These are phyloP conservation scores for Mycena albidolilacea DNA, from an alignment of 768 basidiomycete genomes.

Conservation along the genomic window DNA sequence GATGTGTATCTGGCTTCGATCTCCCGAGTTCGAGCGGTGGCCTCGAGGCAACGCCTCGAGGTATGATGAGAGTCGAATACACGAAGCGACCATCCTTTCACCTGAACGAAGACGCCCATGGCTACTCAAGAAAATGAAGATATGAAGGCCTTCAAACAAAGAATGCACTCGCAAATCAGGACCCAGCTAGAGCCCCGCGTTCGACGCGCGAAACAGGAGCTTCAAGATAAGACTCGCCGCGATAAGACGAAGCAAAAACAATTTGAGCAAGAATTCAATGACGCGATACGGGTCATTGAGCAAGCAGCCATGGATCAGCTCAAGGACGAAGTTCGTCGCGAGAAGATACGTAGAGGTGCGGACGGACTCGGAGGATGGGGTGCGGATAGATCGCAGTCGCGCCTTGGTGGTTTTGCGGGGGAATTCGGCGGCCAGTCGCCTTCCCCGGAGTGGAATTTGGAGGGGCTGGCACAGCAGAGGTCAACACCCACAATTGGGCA, in stretches of 20 bases:
- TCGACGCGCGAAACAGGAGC: conserved; percentile 30
- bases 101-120: conserved; percentile 27
- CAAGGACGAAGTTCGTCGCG: conserved; percentile 30
- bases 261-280: conserved; percentile 36
- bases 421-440: conserved; percentile 16
- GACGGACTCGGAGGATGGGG: conserved; percentile 25
- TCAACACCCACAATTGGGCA: conserved; percentile 30
- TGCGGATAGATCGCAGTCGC: conserved; percentile 33
- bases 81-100: conserved; percentile 25
- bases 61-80: conserved; percentile 13
- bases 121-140: conserved; percentile 32
- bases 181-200: conserved; percentile 35
- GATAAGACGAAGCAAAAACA: conserved; percentile 34
- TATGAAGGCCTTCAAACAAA: conserved; percentile 33
- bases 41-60: conserved; percentile 22
- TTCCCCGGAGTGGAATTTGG: conserved; percentile 25
- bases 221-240: conserved; percentile 31
- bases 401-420: conserved; percentile 36
- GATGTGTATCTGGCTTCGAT: not conserved
- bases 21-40: conserved; percentile 1
- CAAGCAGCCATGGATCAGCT: conserved; percentile 28
- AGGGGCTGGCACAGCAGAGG: conserved; percentile 27
- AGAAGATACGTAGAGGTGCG: conserved; percentile 31
- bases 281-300: conserved; percentile 30
- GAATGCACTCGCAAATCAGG: conserved; percentile 38